phyloP scores from a whole-genome alignment of 1,139 yeast genomes.

The Nakaseomyces bracarensis region DNA sequence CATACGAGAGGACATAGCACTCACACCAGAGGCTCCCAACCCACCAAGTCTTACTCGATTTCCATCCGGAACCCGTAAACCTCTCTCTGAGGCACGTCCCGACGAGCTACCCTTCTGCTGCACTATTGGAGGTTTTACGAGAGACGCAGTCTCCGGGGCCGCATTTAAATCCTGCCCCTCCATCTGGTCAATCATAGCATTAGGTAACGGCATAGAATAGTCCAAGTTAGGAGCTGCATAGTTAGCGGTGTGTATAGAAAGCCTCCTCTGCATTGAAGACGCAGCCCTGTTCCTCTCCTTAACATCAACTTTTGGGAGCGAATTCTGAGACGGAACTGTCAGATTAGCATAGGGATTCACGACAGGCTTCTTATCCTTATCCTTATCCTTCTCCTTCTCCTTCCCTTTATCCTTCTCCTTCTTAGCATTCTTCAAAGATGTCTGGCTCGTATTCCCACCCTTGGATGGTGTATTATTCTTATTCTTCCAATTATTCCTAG shows the following conservation, averaged over 20 bases:
- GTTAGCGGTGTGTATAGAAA: slow-evolving; percentile 33
- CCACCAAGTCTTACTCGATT: neutral
- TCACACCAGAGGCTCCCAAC: neutral
- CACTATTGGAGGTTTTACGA: neutral
- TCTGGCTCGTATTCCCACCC: slow-evolving; percentile 10
- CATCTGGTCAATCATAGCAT: slow-evolving; percentile 3
- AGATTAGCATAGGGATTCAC: slow-evolving; percentile 30
- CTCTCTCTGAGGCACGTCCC: neutral
- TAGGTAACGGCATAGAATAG: slow-evolving; percentile 29
- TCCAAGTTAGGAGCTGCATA: slow-evolving; percentile 26
- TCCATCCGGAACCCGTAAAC: neutral
- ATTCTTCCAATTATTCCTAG: slow-evolving; percentile 28
- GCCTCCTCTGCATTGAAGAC: slow-evolving; percentile 35
- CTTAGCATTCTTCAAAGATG: slow-evolving; percentile 15
- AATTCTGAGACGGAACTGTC: slow-evolving; percentile 20
- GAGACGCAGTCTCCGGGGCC: neutral
- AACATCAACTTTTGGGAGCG: slow-evolving; percentile 31
- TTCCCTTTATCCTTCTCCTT: slow-evolving; percentile 14
- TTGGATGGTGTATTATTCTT: slow-evolving; percentile 15
- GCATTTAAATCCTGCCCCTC: neutral
- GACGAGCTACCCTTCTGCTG: neutral
- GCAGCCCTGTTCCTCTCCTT: slow-evolving; percentile 36
- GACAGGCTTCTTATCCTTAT: slow-evolving; percentile 11
- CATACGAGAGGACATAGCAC: slow-evolving; percentile 2
- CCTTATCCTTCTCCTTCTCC: slow-evolving; percentile 14